phyloP scores from a whole-genome alignment of 345 rosid genomes.

The Euclidium syriacum region DNA sequence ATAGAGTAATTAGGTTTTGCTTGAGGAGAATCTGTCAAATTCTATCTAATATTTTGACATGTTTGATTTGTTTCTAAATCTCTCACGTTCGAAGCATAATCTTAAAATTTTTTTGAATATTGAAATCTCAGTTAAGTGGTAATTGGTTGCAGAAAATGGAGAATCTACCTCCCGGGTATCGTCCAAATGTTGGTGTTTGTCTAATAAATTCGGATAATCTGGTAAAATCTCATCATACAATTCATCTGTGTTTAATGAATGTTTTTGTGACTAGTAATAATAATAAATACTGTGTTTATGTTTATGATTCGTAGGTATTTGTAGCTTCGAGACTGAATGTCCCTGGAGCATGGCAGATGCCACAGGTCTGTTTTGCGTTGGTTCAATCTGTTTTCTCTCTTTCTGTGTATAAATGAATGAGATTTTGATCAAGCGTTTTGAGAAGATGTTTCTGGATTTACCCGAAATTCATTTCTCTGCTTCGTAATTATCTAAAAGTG shows the following conservation, averaged over 20 bases:
- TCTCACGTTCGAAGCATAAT: no score
- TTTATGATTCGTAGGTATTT: slow-evolving; percentile 54
- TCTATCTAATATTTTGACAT: no score
- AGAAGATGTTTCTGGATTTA: background rate
- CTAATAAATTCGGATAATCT: slow-evolving; percentile 82
- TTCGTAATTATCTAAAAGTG: background rate
- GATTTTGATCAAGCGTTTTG: background rate
- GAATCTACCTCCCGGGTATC: slow-evolving; percentile 88
- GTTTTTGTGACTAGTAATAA: background rate
- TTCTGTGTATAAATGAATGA: background rate
- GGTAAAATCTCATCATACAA: slow-evolving; percentile 35
- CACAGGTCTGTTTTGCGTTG: slow-evolving; percentile 52
- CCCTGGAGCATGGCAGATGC: slow-evolving; percentile 99
- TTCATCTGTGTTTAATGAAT: background rate
- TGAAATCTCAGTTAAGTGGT: background rate
- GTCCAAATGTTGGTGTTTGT: slow-evolving; percentile 97
- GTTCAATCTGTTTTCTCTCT: background rate
- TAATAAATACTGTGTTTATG: background rate
- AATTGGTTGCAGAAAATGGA: slow-evolving; percentile 43
- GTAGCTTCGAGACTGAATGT: slow-evolving; percentile 96
- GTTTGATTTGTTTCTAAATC: no score
- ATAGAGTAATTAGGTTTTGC: background rate
- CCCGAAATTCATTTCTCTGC: background rate
- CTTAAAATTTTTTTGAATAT: no score
- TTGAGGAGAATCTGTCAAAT: background rate